Conservation (phyloP, 495 filamentous ascomycete species). For the Talaromyces ruber region DNA sequence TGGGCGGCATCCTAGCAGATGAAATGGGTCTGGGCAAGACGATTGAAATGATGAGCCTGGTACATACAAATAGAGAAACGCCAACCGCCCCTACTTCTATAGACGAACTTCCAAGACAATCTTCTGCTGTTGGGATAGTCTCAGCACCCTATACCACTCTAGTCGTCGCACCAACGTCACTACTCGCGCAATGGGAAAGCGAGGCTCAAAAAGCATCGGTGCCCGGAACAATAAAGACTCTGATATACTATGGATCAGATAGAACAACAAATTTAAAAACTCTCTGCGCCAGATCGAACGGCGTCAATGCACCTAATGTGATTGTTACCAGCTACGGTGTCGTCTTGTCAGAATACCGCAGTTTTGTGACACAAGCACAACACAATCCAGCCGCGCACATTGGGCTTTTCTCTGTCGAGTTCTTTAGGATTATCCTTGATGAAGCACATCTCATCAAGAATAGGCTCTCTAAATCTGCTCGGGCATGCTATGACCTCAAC, state of each 20-base stretch:
- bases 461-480: conserved; percentile 76
- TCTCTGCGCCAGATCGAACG: conserved; percentile 68
- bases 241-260: conserved; percentile 87
- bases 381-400: conserved; percentile 50
- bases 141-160: conserved; percentile 82
- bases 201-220: conserved; percentile 85
- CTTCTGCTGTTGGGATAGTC: conserved; percentile 48
- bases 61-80: conserved; percentile 64
- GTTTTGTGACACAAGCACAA: conserved; percentile 44
- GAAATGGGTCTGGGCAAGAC: conserved; percentile 92
- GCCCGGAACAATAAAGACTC: conserved; percentile 67
- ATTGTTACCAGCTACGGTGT: conserved; percentile 96
- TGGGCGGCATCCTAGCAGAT: conserved; percentile 89
- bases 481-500: conserved; percentile 82
- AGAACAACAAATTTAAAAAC: conserved; percentile 67
- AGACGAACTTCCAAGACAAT: conserved; percentile 39
- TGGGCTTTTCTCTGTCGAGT: conserved; percentile 84
- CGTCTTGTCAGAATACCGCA: conserved; percentile 81
- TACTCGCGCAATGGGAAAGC: conserved; percentile 92
- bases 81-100: conserved; percentile 40
- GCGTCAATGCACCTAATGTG: conserved; percentile 68
- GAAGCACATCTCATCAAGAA: conserved; percentile 96
- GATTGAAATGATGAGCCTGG: conserved; percentile 91
- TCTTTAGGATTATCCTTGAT: conserved; percentile 90
- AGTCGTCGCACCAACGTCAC: conserved; percentile 89